Evolutionary conservation across 2,329 filamentous ascomycete species (phyloP), one percentile per base, ranked within the genome.

Genomic region (Sporothrix inflata): DNA sequence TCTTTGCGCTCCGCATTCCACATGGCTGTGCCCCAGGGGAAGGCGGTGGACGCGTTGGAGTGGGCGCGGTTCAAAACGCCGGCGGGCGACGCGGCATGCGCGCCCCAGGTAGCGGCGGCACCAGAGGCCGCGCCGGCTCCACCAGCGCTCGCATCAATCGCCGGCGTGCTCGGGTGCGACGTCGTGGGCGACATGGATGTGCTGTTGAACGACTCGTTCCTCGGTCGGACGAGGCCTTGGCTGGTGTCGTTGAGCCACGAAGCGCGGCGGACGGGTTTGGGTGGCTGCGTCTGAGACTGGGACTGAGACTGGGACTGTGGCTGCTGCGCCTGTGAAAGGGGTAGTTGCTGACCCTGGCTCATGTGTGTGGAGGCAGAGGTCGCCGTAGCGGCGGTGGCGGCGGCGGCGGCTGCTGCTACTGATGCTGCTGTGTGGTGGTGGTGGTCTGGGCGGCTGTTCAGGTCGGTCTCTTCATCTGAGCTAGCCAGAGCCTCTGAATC

Each of bases 401-500:
- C 45, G 19, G 45, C 11, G 4, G 72, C 51, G 34, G 63, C 68
- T 49, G 70, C n/a, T 30, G 60, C 60, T 19, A 49, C 34, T 24
- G 55, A 5, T 19, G 53, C 38, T 4, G 65, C 40, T 27, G 66
- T 19, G 27, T 42, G 12, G 34, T 40, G 27, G 61, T 51, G 45
- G 30, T 34, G 19, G 34, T 87, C 88, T 76, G 88, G 84, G 60
- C 85, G 85, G 76, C 38, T 68, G 42, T 88, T 86, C 79, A 89
- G 86, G 74, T 97, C 92, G 72, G 85, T 87, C 81, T 99, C 96
- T 80, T 98, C 96, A 80, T 98, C 96, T 14, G 94, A 98, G 76
- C 95, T 98, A 69, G 92, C 94, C 73, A 98, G 84, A 69, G 93
- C 95, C 80, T 98, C 95, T 3, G 94, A 98, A 79, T 98, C 96